Evolutionary conservation across 306 rosid genomes (phyloP).

Genomic region (Quercus bicolor): DNA sequence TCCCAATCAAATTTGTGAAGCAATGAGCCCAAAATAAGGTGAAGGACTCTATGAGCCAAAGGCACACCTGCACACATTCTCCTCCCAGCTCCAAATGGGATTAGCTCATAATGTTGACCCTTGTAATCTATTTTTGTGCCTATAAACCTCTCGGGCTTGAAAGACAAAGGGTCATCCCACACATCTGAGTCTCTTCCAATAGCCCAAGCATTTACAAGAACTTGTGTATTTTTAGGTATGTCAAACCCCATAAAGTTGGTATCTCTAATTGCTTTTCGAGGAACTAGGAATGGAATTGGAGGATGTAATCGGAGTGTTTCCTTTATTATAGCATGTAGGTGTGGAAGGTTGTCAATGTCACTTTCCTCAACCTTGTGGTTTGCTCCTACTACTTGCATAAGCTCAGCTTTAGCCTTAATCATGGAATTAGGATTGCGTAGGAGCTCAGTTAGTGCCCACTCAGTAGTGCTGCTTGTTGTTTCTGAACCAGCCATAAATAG

Average conservation of each 20-base stretch:
- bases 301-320: constrained; percentile 54
- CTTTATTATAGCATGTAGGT: constrained; percentile 37
- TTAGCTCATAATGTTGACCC: constrained; percentile 42
- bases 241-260: constrained; percentile 40
- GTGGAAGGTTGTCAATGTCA: constrained; percentile 48
- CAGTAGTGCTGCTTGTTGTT: constrained; percentile 46
- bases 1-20: constrained; percentile 65
- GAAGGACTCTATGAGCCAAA: constrained; percentile 41
- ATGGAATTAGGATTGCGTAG: constrained; percentile 23
- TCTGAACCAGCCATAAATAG: constrained; percentile 59
- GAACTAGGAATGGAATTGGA: constrained; percentile 55
- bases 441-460: constrained; percentile 59
- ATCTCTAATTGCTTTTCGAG: constrained; percentile 36
- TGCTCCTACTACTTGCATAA: constrained; percentile 21
- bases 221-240: constrained; percentile 51
- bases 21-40: constrained; percentile 36
- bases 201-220: constrained; percentile 54
- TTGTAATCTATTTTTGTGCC: constrained; percentile 29
- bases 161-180: constrained; percentile 37
- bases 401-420: constrained; percentile 38
- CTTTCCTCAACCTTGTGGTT: constrained; percentile 39
- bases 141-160: constrained; percentile 51
- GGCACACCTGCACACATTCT: constrained; percentile 60
- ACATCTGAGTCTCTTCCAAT: constrained; percentile 57
- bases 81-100: constrained; percentile 51